Evolutionary conservation across 2,329 filamentous ascomycete genomes (phyloP), one percentile per base, ranked within the genome.

Genomic region (Incumbomyces delicatus): DNA sequence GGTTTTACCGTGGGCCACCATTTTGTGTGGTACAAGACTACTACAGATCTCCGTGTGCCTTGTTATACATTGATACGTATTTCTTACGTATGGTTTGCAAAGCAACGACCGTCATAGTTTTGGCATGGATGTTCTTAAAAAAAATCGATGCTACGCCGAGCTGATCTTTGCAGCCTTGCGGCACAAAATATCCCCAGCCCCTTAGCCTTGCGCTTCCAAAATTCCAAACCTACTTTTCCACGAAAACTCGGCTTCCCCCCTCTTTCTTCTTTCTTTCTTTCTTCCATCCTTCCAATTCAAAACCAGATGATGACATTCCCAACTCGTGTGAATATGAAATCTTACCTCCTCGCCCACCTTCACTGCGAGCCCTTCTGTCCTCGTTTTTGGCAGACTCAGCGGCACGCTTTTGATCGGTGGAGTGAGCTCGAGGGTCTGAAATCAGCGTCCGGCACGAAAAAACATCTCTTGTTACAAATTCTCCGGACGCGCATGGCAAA

Each of bases 391-490:
- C 11, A 16, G 38, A 27, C 18, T 27, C 22, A 40, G 38, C 38
- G 38, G 38, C 38, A 18, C 20, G 38, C 3, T 27, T 27, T 27
- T 8, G 8, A 27, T 27, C 5, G 7, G 16, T 6, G 18, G 38
- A 7, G 16, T 29, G 16, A 3, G 38, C 14, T 16, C 36, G 38
- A n/a, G 38, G 38, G 38, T 29, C 13, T 40, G 38, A 40, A n/a
- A 40, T 16, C n/a, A 40, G 38, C 38, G 38, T 40, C 22, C 38
- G 38, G 38, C 38, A 40, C 38, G 38, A 29, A 38, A 40, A 13
- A 40, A 27, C 22, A n/a, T n/a, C 12, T 40, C 38, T 40, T 40
- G 38, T 40, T 40, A 40, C 38, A 40, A n/a, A n/a, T n/a, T 40
- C 30, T 22, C 4, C 38, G 38, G 22, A 40, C 38, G 38, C 18